Conservation (phyloP, 306 rosid genomes). For the Cicer cuneatum region DNA sequence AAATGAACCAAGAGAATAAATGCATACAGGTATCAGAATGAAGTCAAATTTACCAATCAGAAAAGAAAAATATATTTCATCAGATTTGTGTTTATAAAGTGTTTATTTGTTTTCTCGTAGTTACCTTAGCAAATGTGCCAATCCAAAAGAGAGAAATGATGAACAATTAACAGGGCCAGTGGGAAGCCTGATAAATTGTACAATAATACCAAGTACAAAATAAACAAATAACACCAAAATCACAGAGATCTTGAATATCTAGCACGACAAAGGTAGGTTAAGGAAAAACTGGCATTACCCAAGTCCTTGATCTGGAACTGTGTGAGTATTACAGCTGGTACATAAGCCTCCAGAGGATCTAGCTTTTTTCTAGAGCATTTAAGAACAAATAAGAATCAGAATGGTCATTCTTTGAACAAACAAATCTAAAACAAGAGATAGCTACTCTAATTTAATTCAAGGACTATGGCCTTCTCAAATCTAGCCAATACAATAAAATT, state of each 20-base stretch:
- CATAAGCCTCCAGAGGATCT: slow-evolving; percentile 84
- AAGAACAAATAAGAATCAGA: slow-evolving; percentile 25
- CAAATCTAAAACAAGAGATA: slow-evolving; percentile 6
- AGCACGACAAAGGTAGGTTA: not conserved
- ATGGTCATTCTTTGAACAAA: slow-evolving; percentile 4
- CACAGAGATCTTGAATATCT: slow-evolving; percentile 4
- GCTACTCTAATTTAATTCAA: not conserved
- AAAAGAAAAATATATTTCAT: not conserved
- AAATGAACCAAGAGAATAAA: slow-evolving; percentile 3
- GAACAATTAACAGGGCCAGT: slow-evolving; percentile 6
- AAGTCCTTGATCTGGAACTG: slow-evolving; percentile 85
- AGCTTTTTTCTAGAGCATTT: slow-evolving; percentile 71
- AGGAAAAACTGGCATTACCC: slow-evolving; percentile 55
- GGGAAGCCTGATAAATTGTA: not conserved
- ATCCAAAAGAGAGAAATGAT: slow-evolving; percentile 19
- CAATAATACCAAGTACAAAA: not conserved
- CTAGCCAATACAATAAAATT: not conserved
- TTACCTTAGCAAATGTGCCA: slow-evolving; percentile 33
- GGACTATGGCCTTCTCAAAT: not conserved
- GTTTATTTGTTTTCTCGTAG: not conserved
- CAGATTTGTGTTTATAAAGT: not conserved
- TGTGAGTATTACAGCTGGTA: slow-evolving; percentile 82
- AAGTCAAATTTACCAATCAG: not conserved
- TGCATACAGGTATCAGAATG: slow-evolving; percentile 4
- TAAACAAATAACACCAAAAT: slow-evolving; percentile 6